Conservation (phyloP, 768 basidiomycete species). For the Suillus decipiens region DNA sequence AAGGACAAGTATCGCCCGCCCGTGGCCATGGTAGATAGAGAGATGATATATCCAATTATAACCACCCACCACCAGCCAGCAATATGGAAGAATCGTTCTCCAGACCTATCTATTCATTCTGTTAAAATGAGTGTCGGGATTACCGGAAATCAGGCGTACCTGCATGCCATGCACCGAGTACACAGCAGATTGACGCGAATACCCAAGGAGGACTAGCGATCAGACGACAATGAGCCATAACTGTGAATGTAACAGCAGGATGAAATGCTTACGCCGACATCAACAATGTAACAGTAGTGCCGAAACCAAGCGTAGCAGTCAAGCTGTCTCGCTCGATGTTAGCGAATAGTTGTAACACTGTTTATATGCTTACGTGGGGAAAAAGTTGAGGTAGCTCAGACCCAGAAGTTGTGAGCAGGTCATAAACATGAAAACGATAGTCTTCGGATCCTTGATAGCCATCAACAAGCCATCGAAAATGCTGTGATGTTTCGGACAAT, state of each 20-base stretch:
- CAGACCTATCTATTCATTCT: constrained; percentile 46
- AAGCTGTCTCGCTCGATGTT: constrained; percentile 36
- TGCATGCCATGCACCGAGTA: constrained; percentile 58
- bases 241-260: neutral
- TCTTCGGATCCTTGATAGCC: constrained; percentile 58
- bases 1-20: constrained; percentile 59
- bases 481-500: constrained; percentile 29
- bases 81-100: constrained; percentile 68
- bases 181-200: constrained; percentile 50
- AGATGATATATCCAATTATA: constrained; percentile 61
- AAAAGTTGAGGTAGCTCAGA: constrained; percentile 63
- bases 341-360: neutral
- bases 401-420: constrained; percentile 51
- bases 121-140: neutral
- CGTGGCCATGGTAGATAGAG: constrained; percentile 49
- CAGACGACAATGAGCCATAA: neutral
- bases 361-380: constrained; percentile 42
- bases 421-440: constrained; percentile 56
- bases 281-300: constrained; percentile 58
- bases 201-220: constrained; percentile 61
- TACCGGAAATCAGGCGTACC: constrained; percentile 29
- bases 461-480: constrained; percentile 52
- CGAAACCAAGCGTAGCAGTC: constrained; percentile 61
- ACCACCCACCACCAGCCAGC: constrained; percentile 57
- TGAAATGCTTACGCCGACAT: constrained; percentile 52